phyloP scores from a whole-genome alignment of 192 early-diverging fungal genomes.

The Coemansia sp. region DNA sequence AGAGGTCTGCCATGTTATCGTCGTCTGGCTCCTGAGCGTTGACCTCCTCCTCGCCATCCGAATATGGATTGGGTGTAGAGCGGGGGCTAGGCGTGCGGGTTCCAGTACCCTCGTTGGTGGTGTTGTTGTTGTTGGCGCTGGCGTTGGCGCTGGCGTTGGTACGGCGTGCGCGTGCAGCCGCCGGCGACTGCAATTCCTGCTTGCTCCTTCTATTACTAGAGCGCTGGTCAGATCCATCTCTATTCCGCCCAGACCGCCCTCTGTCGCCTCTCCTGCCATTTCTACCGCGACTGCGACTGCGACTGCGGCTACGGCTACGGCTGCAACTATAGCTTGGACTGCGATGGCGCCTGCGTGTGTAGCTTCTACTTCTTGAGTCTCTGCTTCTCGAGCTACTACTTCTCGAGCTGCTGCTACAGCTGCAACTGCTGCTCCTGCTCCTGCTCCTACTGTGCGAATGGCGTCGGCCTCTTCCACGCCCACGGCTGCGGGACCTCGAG shows the following conservation, averaged over 20 bases:
- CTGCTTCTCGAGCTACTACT: neutral
- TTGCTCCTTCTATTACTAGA: slow-evolving; percentile 7
- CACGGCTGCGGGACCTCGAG: slow-evolving; percentile 12
- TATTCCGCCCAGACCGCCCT: slow-evolving; percentile 3
- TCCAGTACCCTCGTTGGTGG: neutral
- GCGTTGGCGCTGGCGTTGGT: neutral
- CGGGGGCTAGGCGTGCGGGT: slow-evolving; percentile 45
- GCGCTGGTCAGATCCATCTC: slow-evolving; percentile 3
- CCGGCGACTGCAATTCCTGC: slow-evolving; percentile 5
- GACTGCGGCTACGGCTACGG: slow-evolving; percentile 6
- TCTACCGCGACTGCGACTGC: slow-evolving; percentile 5
- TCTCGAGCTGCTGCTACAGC: neutral
- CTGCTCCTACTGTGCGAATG: slow-evolving; percentile 7
- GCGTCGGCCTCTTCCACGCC: slow-evolving; percentile 1
- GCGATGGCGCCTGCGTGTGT: neutral
- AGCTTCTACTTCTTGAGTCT: neutral
- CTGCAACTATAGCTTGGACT: neutral
- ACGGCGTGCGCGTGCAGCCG: neutral
- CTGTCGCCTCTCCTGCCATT: slow-evolving; percentile 10
- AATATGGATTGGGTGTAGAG: slow-evolving; percentile 13
- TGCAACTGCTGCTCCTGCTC: slow-evolving; percentile 7
- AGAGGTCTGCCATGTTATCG: neutral
- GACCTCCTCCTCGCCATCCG: slow-evolving; percentile 3
- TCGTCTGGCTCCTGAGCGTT: slow-evolving; percentile 1
- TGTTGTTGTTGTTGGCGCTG: neutral